A percentile compares a stretch with the other conserved stretches of the same genome.
Conservation (phyloP, 2,329 filamentous ascomycete species). For the Fusarium sp. region DNA sequence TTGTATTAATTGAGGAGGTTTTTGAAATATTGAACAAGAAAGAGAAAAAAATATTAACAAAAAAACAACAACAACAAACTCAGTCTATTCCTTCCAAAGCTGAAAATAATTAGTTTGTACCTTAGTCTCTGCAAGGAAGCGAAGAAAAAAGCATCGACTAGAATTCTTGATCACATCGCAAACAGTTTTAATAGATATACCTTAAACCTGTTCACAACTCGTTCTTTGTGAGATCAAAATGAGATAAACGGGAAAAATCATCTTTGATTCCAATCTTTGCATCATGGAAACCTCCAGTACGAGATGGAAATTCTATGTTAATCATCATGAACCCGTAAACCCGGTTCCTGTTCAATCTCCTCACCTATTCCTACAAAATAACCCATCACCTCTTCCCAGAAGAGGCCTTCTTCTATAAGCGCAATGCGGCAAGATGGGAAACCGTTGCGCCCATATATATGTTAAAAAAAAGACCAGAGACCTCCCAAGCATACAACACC, state of each 20-base stretch:
- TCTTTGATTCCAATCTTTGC: not conserved
- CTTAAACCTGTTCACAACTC: constrained; percentile 8
- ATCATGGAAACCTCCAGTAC: constrained; percentile 22
- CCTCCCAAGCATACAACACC: constrained; percentile 12
- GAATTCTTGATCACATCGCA: constrained; percentile 2
- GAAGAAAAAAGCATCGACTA: not conserved
- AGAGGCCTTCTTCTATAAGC: constrained; percentile 19
- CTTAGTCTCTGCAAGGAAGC: not conserved
- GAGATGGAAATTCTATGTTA: constrained; percentile 36
- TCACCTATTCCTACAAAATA: constrained; percentile 18
- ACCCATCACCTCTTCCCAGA: constrained; percentile 22
- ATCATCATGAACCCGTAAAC: constrained; percentile 30
- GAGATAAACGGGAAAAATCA: not conserved
- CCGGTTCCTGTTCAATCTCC: constrained; percentile 29
- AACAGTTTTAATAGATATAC: not conserved
- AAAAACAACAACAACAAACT: not conserved
- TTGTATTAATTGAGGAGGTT: not conserved
- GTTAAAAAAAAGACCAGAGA: constrained; percentile 1
- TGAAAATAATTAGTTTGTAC: not conserved
- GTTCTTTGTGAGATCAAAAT: not conserved
- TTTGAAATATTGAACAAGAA: not conserved
- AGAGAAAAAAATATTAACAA: not conserved
- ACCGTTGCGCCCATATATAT: constrained; percentile 6
- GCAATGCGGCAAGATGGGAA: constrained; percentile 2
- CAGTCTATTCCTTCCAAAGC: not conserved